phyloP scores from a whole-genome alignment of 176 grass and related monocot species.

The Elaeis guineensis region DNA sequence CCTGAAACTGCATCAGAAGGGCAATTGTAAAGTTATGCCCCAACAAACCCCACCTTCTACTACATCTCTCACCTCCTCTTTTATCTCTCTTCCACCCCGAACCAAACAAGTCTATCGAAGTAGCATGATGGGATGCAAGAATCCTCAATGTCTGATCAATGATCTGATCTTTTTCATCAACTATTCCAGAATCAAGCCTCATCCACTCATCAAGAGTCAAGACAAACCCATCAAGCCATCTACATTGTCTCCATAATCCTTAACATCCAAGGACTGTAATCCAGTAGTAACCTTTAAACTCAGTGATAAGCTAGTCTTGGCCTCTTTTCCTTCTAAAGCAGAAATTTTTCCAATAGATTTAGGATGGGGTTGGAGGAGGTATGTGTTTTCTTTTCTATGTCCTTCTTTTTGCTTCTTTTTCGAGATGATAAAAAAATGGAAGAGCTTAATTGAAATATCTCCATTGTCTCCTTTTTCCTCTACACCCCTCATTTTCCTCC shows the following conservation, averaged over 20 bases:
- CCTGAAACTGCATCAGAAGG: constrained; percentile 82
- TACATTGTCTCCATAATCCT: constrained; percentile 51
- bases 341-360: constrained; percentile 66
- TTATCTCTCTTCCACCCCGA: constrained; percentile 39
- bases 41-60: constrained; percentile 82
- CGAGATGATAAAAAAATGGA: too few relatives aligned
- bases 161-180: constrained; percentile 70
- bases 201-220: constrained; percentile 92
- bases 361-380: not conserved
- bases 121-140: constrained; percentile 92
- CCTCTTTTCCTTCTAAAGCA: constrained; percentile 59
- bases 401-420: too few relatives aligned
- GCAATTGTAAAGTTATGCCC: constrained; percentile 95
- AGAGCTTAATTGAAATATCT: too few relatives aligned
- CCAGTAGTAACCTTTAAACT: constrained; percentile 87
- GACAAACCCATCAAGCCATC: constrained; percentile 95
- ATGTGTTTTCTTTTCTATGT: too few relatives aligned
- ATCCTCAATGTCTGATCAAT: constrained; percentile 75
- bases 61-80: constrained; percentile 52
- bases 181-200: constrained; percentile 72
- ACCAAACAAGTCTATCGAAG: constrained; percentile 67
- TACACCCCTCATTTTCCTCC: too few relatives aligned
- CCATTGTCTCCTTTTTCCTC: too few relatives aligned
- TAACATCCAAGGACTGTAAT: constrained; percentile 76
- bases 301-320: constrained; percentile 41